Conservation (phyloP, 139 green algal species). For the Tetraselmis chui region DNA sequence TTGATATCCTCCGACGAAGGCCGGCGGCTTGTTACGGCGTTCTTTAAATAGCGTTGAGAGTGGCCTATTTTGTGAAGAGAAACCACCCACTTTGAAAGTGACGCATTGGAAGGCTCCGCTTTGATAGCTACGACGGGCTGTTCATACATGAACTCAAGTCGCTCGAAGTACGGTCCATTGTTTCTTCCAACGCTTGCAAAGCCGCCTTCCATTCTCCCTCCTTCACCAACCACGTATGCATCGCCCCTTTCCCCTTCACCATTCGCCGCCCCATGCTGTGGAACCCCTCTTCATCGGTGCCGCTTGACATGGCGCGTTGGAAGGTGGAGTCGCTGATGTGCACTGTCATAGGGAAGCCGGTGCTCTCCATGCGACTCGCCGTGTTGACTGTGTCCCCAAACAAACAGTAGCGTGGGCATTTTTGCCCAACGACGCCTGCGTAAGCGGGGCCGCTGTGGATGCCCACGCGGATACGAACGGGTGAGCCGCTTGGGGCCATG, state of each 20-base stretch:
- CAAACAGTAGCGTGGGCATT: constrained; percentile 31
- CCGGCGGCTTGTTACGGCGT: too few species aligned
- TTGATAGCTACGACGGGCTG: too few species aligned
- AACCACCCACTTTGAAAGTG: too few species aligned
- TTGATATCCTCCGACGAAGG: too few species aligned
- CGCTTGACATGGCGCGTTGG: not conserved
- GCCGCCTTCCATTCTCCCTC: not conserved
- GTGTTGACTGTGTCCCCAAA: constrained; percentile 43
- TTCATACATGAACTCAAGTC: too few species aligned
- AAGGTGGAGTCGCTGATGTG: constrained; percentile 2
- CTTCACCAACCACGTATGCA: not conserved
- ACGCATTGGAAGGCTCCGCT: too few species aligned
- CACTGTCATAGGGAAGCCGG: constrained; percentile 22
- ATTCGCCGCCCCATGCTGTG: not conserved
- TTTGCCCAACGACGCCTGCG: constrained; percentile 33
- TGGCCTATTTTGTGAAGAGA: too few species aligned
- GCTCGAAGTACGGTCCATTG: too few species aligned
- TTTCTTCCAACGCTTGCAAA: too few species aligned
- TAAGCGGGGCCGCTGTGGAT: constrained; percentile 33
- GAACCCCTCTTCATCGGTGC: not conserved
- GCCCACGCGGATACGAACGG: constrained; percentile 27
- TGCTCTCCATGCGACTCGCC: constrained; percentile 37
- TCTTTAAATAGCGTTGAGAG: too few species aligned
- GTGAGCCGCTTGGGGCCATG: constrained; percentile 1
- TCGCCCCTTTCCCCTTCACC: not conserved